Evolutionary conservation across 1,284 basidiomycete genomes (phyloP), one percentile per base, ranked within the genome.

Genomic region (Trichosporon asahii): DNA sequence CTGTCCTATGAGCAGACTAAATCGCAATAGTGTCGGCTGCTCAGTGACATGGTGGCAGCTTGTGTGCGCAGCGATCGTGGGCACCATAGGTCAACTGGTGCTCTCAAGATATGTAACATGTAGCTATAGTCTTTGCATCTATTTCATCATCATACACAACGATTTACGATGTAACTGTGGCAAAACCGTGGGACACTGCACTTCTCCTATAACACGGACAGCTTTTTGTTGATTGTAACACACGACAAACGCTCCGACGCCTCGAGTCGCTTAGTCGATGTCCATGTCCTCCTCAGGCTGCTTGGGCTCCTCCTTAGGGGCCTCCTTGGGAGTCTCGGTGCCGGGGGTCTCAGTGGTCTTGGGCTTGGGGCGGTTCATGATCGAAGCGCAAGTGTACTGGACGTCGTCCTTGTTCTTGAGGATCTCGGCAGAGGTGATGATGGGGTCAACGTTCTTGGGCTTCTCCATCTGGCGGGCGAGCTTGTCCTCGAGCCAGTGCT

Each of bases 401-500:
- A 94, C 85, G 83, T 96, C 94, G 75, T 97, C 94, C 78, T 89
- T 87, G 87, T 90, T 92, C 90, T 94, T 94, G 83, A 86, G 81
- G 75, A 96, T 90, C 82, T 97, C 93, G 68, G 85, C 89, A 67
- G 86, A 88, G 70, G 88, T 93, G 82, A 96, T 84, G 73, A 93
- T 88, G 29, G 93, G 90, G 82, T 95, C 90, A 73, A 90, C 89
- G 79, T 92, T 91, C 89, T 95, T 95, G 80, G 90, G 85, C 73
- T 89, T 87, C 86, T 97, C 95, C 27, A 87, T 86, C 86, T 97
- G 95, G 77, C 90, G 87, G 71, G 89, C 90, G 72, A 89, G 88
- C 86, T 91, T 88, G 86, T 97, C 93, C 78, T 95, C 92, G 73
- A 98, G 88, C 95, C 95, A 97, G 84, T 95, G 91, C 85, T 93